A percentile compares a stretch with the other conserved stretches of the same genome.
Conservation (phyloP, 208 protist genomes). For the Trypanosoma avium region DNA sequence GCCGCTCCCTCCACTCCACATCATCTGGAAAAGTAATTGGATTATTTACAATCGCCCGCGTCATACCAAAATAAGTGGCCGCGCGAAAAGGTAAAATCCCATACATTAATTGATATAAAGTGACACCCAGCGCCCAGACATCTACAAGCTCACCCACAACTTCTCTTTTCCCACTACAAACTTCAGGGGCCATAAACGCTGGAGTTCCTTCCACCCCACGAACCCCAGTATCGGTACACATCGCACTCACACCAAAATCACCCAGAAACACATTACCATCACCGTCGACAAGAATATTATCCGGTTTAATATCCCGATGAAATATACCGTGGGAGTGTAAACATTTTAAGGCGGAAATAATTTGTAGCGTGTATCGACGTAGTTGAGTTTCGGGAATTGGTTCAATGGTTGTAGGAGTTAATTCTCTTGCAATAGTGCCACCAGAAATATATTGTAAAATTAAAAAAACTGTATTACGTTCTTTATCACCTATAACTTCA, state of each 20-base stretch:
- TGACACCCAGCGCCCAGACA: conserved; percentile 67
- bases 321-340: conserved; percentile 39
- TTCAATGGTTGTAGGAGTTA: conserved; percentile 24
- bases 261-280: conserved; percentile 30
- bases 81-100: conserved; percentile 46
- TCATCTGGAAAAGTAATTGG: conserved; percentile 46
- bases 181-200: conserved; percentile 59
- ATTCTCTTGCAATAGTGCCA: conserved; percentile 32
- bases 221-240: conserved; percentile 29
- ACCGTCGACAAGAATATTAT: conserved; percentile 55
- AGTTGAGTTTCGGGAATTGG: conserved; percentile 31
- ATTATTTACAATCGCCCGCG: conserved; percentile 30
- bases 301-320: conserved; percentile 65
- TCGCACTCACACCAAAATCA: conserved; percentile 58
- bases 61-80: conserved; percentile 22
- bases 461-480: conserved; percentile 69
- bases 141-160: conserved; percentile 37
- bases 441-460: conserved; percentile 73
- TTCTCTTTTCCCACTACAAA: conserved; percentile 27
- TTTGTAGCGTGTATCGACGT: conserved; percentile 27
- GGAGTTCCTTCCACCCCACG: conserved; percentile 48
- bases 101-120: conserved; percentile 56
- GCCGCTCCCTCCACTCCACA: neutral
- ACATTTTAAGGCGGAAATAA: conserved; percentile 40
- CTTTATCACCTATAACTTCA: conserved; percentile 91